Evolutionary conservation across 768 basidiomycete genomes (phyloP).

Genomic region (Panaeolus cyanescens): DNA sequence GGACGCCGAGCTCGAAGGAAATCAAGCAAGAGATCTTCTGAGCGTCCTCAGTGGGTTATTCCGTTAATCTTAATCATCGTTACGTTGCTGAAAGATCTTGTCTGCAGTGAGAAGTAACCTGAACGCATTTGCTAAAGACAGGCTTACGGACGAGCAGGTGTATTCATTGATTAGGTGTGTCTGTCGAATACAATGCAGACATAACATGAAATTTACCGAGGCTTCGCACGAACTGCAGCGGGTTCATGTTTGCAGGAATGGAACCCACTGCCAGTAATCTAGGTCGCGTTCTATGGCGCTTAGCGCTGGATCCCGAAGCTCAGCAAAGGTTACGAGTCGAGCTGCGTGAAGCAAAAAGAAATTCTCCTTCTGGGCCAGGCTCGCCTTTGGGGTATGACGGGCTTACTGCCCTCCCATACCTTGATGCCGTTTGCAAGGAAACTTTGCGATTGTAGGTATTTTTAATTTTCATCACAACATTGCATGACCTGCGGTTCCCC

Average conservation of each 20-base stretch:
- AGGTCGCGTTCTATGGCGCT: background rate
- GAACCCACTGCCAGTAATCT: background rate
- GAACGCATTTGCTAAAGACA: background rate
- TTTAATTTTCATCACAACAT: background rate
- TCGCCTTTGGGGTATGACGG: background rate
- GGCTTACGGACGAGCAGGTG: background rate
- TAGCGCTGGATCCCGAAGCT: background rate
- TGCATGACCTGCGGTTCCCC: no score
- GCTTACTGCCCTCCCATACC: background rate
- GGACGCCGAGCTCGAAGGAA: background rate
- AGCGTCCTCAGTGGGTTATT: background rate
- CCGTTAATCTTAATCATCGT: no score
- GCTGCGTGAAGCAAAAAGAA: background rate
- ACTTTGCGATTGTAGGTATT: background rate
- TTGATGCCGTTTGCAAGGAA: background rate
- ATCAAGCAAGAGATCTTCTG: background rate
- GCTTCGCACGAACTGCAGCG: background rate
- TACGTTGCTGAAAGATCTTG: no score
- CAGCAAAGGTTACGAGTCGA: background rate
- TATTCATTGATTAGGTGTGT: background rate
- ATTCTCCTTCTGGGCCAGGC: background rate
- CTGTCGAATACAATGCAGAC: no score
- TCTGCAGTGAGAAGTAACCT: background rate
- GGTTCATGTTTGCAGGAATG: background rate
- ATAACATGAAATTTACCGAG: no score